A percentile compares a stretch with the other conserved stretches of the same genome.
Conservation (phyloP, 768 basidiomycete genomes). For the Suillus fuscotomentosus region DNA sequence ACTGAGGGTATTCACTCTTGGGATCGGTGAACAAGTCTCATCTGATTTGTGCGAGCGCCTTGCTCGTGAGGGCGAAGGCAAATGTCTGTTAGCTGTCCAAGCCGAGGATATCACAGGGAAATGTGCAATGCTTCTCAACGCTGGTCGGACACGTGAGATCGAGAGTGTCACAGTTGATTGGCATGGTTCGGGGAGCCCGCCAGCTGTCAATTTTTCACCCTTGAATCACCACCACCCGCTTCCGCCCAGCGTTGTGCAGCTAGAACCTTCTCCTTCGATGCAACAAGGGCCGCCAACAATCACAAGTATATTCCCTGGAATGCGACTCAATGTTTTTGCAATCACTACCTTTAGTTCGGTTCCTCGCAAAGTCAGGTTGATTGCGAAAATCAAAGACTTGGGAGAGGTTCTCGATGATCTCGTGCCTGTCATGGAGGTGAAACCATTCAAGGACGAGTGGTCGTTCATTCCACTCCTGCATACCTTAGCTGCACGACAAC, state of each 20-base stretch:
- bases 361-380: constrained; percentile 28
- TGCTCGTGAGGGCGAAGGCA: constrained; percentile 54
- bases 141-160: constrained; percentile 47
- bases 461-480: constrained; percentile 41
- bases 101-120: constrained; percentile 48
- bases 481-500: constrained; percentile 49
- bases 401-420: constrained; percentile 17
- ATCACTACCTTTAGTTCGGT: constrained; percentile 22
- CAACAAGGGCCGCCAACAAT: constrained; percentile 34
- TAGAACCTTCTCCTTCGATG: constrained; percentile 34
- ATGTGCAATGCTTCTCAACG: constrained; percentile 48
- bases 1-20: constrained; percentile 55
- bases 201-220: constrained; percentile 2
- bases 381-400: constrained; percentile 26
- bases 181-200: constrained; percentile 25
- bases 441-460: constrained; percentile 21
- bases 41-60: constrained; percentile 52
- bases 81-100: constrained; percentile 43
- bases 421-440: constrained; percentile 24
- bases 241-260: constrained; percentile 13
- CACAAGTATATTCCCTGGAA: constrained; percentile 30
- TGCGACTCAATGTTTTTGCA: constrained; percentile 34
- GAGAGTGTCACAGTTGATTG: constrained; percentile 50
- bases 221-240: constrained; percentile 17
- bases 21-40: constrained; percentile 52